A percentile compares a stretch with the other conserved stretches of the same genome.
Conservation (phyloP, 495 filamentous ascomycete species). For the Lepraria neglecta region DNA sequence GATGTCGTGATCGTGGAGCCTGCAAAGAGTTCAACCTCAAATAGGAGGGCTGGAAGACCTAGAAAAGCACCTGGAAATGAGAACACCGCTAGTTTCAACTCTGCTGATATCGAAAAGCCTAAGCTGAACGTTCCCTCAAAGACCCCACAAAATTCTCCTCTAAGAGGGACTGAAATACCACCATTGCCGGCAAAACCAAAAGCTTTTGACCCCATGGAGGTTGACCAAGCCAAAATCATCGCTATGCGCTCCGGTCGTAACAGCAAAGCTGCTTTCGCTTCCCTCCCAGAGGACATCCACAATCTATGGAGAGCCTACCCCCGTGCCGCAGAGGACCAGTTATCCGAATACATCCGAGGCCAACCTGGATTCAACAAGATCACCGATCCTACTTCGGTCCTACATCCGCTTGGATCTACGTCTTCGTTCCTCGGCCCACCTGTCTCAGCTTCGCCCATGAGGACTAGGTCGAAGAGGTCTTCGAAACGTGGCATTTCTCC, state of each 20-base stretch:
- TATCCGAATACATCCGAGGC: slow-evolving; percentile 13
- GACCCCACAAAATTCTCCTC: slow-evolving; percentile 4
- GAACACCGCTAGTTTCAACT: not conserved
- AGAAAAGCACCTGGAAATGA: not conserved
- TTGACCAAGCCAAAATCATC: slow-evolving; percentile 19
- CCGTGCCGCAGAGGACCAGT: not conserved
- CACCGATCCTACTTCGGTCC: slow-evolving; percentile 15
- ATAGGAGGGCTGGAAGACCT: not conserved
- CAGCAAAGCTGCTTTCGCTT: slow-evolving; percentile 17
- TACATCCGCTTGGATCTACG: slow-evolving; percentile 3
- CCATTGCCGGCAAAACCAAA: slow-evolving; percentile 10
- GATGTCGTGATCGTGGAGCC: slow-evolving; percentile 1
- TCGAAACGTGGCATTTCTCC: slow-evolving; percentile 30
- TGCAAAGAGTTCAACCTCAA: not conserved
- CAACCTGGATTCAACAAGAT: slow-evolving; percentile 9
- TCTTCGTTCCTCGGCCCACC: slow-evolving; percentile 21
- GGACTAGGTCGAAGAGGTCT: slow-evolving; percentile 20
- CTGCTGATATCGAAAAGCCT: slow-evolving; percentile 4
- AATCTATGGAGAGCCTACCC: slow-evolving; percentile 21
- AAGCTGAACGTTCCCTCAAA: not conserved
- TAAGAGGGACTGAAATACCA: slow-evolving; percentile 2
- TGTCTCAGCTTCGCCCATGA: slow-evolving; percentile 9
- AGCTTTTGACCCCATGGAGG: slow-evolving; percentile 14
- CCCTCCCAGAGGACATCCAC: slow-evolving; percentile 21
- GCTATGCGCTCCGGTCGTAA: slow-evolving; percentile 21